Evolutionary conservation across 2,329 filamentous ascomycete species (phyloP), one percentile per base, ranked within the genome.

Genomic region (Pseudogymnoascus sp.): DNA sequence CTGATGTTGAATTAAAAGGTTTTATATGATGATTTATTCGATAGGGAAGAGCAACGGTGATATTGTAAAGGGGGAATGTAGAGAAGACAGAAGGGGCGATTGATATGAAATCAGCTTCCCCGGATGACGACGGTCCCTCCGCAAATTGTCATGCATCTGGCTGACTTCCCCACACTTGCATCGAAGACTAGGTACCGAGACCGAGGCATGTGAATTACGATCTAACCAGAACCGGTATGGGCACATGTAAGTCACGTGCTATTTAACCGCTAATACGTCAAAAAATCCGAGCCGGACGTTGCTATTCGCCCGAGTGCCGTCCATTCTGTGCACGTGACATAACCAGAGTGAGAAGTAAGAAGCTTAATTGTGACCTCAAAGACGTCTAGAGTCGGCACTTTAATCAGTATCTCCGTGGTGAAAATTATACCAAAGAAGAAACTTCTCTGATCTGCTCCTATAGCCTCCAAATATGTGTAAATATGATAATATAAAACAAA

Each of bases 81-180:
- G 25, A 53, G n/a, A 25, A 11, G 25, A 31, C 8, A 3, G n/a
- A 53, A 53, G 25, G 46, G 25, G 21, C 21, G n/a, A 46, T 46
- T 46, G 46, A 53, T 53, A 53, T 53, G 23, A 53, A 53, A 53
- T 53, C 46, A 53, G 25, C 25, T 53, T 53, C 46, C 46, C 46
- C 46, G 25, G 46, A 31, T 53, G 46, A 53, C 31, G 46, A 53
- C 25, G 46, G 46, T 21, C 25, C 3, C 46, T 53, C 46, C 46
- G 46, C 46, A 53, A 53, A 53, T 53, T 53, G 46, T 31, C 46
- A 53, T 53, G 5, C 25, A n/a, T 53, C 25, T 31, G 3, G 14
- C 46, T 53, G 46, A 31, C 46, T 53, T 53, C 46, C 46, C 46
- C 46, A 53, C 46, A 53, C 46, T 53, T 53, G 8, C n/a, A 31